Evolutionary conservation across 2,329 filamentous ascomycete genomes (phyloP).

Genomic region (Furcasterigmium sp.): DNA sequence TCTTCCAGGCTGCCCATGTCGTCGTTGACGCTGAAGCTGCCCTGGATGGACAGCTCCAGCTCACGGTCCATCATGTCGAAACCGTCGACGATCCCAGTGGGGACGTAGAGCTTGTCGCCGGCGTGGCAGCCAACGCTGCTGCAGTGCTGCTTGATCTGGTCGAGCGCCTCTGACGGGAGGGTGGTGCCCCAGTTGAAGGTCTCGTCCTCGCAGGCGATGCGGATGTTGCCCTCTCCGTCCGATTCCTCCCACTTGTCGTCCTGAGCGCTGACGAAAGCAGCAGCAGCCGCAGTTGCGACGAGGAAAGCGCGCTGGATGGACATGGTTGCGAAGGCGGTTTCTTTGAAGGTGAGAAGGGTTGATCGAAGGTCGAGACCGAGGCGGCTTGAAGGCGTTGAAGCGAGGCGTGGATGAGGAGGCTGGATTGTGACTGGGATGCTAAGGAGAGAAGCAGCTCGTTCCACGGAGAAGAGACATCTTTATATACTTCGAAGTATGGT

Average conservation of each 20-base stretch:
- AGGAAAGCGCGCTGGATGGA: background rate
- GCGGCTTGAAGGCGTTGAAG: background rate
- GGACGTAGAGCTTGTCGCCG: background rate
- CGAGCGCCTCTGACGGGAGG: background rate
- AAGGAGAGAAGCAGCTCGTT: background rate
- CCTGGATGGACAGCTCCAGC: background rate
- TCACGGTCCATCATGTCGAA: background rate
- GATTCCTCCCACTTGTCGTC: background rate
- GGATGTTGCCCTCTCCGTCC: background rate
- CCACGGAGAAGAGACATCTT: background rate
- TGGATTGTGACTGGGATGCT: background rate
- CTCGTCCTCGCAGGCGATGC: background rate
- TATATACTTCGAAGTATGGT: background rate
- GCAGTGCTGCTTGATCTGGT: background rate
- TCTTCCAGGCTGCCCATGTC: background rate
- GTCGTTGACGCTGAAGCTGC: background rate
- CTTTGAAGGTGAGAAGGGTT: background rate
- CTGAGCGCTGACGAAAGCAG: background rate
- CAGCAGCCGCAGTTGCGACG: background rate
- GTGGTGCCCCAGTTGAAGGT: background rate
- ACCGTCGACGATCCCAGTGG: background rate
- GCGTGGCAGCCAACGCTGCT: background rate
- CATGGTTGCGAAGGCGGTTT: background rate
- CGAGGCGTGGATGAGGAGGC: background rate
- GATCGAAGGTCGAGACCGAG: background rate